These are phyloP conservation scores for Rhizopogon vulgaris DNA, from an alignment of 768 basidiomycete species.

Conservation along the genomic window DNA sequence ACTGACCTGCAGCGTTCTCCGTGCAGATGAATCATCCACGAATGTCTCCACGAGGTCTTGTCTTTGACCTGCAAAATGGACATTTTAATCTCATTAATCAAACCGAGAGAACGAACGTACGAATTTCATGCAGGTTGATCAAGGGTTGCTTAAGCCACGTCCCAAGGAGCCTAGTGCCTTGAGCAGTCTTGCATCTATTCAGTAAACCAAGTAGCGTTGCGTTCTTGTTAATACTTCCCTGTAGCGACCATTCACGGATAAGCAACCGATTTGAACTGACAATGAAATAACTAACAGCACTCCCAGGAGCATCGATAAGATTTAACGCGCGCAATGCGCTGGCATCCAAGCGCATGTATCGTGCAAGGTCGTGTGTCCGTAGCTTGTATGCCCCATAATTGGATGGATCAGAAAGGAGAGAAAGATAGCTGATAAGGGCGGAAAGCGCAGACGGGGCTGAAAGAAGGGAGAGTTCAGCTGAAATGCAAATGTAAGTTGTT, in stretches of 20 bases:
- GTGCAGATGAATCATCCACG: slow-evolving; percentile 67
- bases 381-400: slow-evolving; percentile 80
- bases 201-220: slow-evolving; percentile 84
- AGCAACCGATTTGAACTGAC: background rate
- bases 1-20: slow-evolving; percentile 67
- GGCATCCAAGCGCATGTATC: slow-evolving; percentile 95
- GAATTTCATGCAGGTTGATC: slow-evolving; percentile 88
- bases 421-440: slow-evolving; percentile 78
- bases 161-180: slow-evolving; percentile 81
- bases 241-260: slow-evolving; percentile 5
- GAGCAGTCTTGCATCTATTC: slow-evolving; percentile 94
- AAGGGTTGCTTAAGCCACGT: slow-evolving; percentile 96
- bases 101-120: slow-evolving; percentile 32
- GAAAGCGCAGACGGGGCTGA: slow-evolving; percentile 75
- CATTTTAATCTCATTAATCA: background rate
- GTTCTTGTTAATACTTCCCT: slow-evolving; percentile 67
- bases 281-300: background rate
- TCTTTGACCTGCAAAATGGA: slow-evolving; percentile 53
- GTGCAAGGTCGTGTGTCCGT: slow-evolving; percentile 82
- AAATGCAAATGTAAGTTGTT: background rate
- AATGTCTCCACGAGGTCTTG: slow-evolving; percentile 87
- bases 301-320: slow-evolving; percentile 64
- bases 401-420: slow-evolving; percentile 67
- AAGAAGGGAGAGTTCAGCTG: slow-evolving; percentile 74
- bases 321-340: slow-evolving; percentile 89